A percentile compares a stretch with the other conserved stretches of the same genome.
These are phyloP conservation scores for Crithidia mellificae DNA, from an alignment of 208 protist species.

Conservation along the genomic window DNA sequence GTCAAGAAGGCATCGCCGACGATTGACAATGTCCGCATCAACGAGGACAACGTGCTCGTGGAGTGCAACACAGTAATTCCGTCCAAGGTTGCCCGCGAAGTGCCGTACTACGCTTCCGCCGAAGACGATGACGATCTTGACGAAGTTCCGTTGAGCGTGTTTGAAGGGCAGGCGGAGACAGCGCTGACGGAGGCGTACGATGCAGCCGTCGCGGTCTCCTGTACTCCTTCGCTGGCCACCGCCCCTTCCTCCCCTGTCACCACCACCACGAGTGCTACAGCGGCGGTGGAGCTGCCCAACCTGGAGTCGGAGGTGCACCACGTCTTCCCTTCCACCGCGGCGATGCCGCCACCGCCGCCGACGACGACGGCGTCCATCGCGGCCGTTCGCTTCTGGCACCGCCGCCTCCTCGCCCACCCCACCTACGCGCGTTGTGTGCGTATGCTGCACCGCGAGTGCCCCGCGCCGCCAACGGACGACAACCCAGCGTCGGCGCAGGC, in stretches of 20 bases:
- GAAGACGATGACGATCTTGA: conserved; percentile 18
- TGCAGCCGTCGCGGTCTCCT: too few species aligned
- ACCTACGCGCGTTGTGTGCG: conserved; percentile 12
- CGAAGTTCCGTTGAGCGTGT: too few species aligned
- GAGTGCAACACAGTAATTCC: not conserved
- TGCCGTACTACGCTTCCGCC: conserved; percentile 14
- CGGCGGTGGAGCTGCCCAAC: conserved; percentile 19
- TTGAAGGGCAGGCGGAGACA: too few species aligned
- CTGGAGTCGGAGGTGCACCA: conserved; percentile 24
- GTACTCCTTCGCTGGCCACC: not conserved
- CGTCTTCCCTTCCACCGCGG: conserved; percentile 13
- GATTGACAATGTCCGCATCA: not conserved
- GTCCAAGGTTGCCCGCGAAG: not conserved
- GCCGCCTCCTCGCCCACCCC: conserved; percentile 12
- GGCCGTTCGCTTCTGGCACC: conserved; percentile 18
- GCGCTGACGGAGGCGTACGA: conserved; percentile 10
- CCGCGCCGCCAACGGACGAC: not conserved
- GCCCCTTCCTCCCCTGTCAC: not conserved
- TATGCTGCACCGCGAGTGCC: conserved; percentile 2
- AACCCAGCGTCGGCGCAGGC: not conserved
- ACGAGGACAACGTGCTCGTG: conserved; percentile 8
- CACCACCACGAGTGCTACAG: not conserved
- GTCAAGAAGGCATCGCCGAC: conserved; percentile 1
- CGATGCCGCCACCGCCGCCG: conserved; percentile 9
- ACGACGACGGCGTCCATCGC: not conserved